Evolutionary conservation across 331 rosid species (phyloP).

Genomic region (Quercus phellos): DNA sequence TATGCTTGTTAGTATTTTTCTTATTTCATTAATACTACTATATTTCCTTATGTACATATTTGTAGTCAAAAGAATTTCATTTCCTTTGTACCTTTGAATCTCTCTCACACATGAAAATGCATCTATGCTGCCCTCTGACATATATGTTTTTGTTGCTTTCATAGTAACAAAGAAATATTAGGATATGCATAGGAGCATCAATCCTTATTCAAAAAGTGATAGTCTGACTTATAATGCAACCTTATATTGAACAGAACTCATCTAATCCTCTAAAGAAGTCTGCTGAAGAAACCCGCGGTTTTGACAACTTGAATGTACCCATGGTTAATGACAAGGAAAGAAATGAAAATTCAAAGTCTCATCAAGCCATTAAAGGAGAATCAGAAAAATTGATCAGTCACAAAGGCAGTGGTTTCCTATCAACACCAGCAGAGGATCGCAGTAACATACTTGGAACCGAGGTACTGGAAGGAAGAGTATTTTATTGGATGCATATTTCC

Average conservation of each 20-base stretch:
- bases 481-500: background rate
- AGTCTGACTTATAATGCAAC: background rate
- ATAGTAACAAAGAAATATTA: background rate
- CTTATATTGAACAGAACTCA: slow-evolving; percentile 20
- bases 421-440: background rate
- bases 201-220: background rate
- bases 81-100: background rate
- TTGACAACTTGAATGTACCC: background rate
- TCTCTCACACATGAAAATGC: background rate
- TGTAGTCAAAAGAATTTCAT: background rate
- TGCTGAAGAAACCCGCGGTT: slow-evolving; percentile 9
- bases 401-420: background rate
- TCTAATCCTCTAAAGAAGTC: slow-evolving; percentile 3
- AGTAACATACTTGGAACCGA: background rate
- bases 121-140: background rate
- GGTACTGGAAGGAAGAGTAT: background rate
- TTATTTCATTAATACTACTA: background rate
- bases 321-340: background rate
- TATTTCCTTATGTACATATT: background rate
- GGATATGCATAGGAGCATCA: background rate
- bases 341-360: background rate
- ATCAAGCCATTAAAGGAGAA: background rate
- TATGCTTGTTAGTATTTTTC: background rate
- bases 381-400: background rate
- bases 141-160: background rate